phyloP scores from a whole-genome alignment of 2,329 filamentous ascomycete genomes.

The Eutypella sp. region DNA sequence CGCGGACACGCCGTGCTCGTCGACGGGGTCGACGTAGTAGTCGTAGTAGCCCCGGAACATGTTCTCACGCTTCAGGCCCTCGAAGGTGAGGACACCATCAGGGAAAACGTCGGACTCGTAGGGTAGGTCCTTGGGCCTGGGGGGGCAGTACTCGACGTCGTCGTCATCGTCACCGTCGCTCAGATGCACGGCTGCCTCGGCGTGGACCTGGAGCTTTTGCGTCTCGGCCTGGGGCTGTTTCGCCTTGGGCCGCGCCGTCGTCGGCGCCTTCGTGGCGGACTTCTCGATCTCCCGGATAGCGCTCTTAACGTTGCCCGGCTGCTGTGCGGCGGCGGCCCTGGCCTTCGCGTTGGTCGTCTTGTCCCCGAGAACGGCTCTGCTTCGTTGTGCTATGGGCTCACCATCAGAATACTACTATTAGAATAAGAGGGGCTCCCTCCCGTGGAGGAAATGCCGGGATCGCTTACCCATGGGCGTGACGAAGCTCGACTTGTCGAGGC shows the following conservation, averaged over 20 bases:
- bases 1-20: slow-evolving; percentile 60
- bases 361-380: slow-evolving; percentile 77
- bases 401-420: slow-evolving; percentile 3
- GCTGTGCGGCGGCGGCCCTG: slow-evolving; percentile 56
- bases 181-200: slow-evolving; percentile 41
- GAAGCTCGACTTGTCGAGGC: slow-evolving; percentile 57
- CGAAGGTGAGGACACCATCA: slow-evolving; percentile 49
- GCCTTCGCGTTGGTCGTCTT: slow-evolving; percentile 96
- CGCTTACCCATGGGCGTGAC: slow-evolving; percentile 74
- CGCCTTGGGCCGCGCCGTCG: slow-evolving; percentile 52
- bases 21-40: slow-evolving; percentile 58
- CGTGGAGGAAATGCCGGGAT: not conserved
- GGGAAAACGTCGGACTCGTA: slow-evolving; percentile 69
- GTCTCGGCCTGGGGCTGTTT: slow-evolving; percentile 46
- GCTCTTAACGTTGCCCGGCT: slow-evolving; percentile 60
- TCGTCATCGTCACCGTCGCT: slow-evolving; percentile 61
- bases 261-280: slow-evolving; percentile 54
- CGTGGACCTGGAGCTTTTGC: slow-evolving; percentile 59
- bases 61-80: slow-evolving; percentile 54
- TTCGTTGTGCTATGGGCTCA: slow-evolving; percentile 52
- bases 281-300: slow-evolving; percentile 57
- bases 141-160: slow-evolving; percentile 88
- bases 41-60: slow-evolving; percentile 57
- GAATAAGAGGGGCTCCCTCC: not conserved
- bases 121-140: slow-evolving; percentile 58